A percentile compares a stretch with the other conserved stretches of the same genome.
Conservation (phyloP, 1,284 basidiomycete genomes). For the Tilletia caries region DNA sequence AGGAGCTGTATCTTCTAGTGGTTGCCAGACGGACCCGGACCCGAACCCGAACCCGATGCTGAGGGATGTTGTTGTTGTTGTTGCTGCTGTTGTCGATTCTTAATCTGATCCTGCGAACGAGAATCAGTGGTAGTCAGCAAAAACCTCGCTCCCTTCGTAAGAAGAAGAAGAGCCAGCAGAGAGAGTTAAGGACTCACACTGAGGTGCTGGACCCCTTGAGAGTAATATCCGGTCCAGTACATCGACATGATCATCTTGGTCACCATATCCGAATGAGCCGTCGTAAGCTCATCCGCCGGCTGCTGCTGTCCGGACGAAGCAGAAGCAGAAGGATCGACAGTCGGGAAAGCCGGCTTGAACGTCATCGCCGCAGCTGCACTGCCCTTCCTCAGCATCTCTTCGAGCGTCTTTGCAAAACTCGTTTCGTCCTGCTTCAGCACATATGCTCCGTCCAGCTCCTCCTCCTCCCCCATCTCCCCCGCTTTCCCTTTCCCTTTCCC, state of each 20-base stretch:
- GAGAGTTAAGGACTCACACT: background rate
- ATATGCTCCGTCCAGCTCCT: background rate
- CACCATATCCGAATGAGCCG: constrained; percentile 11
- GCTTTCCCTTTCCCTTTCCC: background rate
- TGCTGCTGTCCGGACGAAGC: background rate
- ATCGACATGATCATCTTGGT: constrained; percentile 23
- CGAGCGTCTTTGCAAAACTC: background rate
- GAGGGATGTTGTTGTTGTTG: too few relatives aligned
- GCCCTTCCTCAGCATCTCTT: background rate
- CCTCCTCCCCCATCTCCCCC: background rate
- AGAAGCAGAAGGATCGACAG: background rate
- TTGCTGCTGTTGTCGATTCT: too few relatives aligned
- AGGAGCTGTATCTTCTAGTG: too few relatives aligned
- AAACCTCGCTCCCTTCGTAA: too few relatives aligned
- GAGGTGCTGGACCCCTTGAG: background rate
- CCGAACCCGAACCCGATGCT: too few relatives aligned
- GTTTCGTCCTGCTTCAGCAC: background rate
- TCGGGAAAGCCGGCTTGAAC: background rate
- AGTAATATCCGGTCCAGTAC: constrained; percentile 28
- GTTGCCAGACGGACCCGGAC: too few relatives aligned
- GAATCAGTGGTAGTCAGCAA: too few relatives aligned
- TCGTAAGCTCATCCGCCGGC: background rate
- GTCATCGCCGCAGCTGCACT: background rate
- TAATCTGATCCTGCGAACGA: background rate
- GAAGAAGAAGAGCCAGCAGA: too few relatives aligned